phyloP scores from a whole-genome alignment of 2,329 filamentous ascomycete species.

The Diaporthe nobilis region DNA sequence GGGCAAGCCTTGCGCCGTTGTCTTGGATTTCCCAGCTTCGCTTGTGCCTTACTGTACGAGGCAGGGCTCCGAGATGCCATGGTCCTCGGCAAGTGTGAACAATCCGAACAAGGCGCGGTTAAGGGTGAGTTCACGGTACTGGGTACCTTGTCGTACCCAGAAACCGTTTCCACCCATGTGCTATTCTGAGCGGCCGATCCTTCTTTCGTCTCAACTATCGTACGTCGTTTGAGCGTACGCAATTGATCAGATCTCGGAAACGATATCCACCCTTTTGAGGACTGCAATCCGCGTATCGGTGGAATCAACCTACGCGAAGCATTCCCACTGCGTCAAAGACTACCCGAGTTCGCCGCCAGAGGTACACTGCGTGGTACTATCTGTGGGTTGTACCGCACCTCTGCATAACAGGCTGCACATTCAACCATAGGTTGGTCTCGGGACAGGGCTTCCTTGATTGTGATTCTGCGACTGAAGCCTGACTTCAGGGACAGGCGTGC shows the following conservation, averaged over 20 bases:
- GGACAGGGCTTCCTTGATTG: slow-evolving; percentile 23
- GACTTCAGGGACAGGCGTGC: background rate
- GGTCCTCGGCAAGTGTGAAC: slow-evolving; percentile 19
- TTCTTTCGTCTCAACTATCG: slow-evolving; percentile 30
- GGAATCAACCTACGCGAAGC: background rate
- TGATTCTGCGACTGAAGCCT: background rate
- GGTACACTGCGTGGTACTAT: background rate
- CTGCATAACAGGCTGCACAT: background rate
- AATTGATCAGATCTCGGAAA: slow-evolving; percentile 29
- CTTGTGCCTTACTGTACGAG: slow-evolving; percentile 30
- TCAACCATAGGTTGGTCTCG: background rate
- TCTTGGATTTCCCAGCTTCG: slow-evolving; percentile 9
- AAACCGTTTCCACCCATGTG: slow-evolving; percentile 16
- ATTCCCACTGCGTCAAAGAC: background rate
- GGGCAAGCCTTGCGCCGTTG: slow-evolving; percentile 22
- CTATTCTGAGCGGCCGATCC: slow-evolving; percentile 27
- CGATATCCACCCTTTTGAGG: slow-evolving; percentile 7
- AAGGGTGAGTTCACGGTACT: slow-evolving; percentile 10
- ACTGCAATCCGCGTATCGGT: slow-evolving; percentile 7
- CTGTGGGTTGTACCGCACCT: background rate
- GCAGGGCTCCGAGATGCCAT: slow-evolving; percentile 7
- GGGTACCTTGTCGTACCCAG: background rate
- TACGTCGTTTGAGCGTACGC: slow-evolving; percentile 25
- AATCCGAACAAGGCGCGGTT: slow-evolving; percentile 28
- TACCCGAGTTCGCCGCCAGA: background rate